These are phyloP conservation scores for Fagopyrum homotropicum DNA, from an alignment of 148 eudicot species.

Conservation along the genomic window DNA sequence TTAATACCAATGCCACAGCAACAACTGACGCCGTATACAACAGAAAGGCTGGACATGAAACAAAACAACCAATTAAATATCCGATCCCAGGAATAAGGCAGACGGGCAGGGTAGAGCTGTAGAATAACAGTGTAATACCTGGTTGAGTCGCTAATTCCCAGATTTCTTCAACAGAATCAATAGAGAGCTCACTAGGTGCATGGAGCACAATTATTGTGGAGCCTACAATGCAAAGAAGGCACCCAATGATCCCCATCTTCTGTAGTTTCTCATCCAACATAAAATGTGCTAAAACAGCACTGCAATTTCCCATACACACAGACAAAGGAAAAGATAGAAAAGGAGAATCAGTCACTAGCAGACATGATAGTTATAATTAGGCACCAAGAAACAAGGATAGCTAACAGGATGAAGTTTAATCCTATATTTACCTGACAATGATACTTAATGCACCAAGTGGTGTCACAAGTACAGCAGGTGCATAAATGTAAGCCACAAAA, in stretches of 20 bases:
- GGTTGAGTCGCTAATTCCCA: slow-evolving; percentile 84
- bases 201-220: slow-evolving; percentile 73
- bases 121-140: slow-evolving; percentile 30
- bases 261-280: slow-evolving; percentile 63
- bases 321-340: neutral
- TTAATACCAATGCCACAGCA: slow-evolving; percentile 70
- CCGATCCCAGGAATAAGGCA: neutral
- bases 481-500: slow-evolving; percentile 85
- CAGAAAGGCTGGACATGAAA: slow-evolving; percentile 58
- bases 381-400: slow-evolving; percentile 6
- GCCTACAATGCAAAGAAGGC: slow-evolving; percentile 78
- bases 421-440: slow-evolving; percentile 60
- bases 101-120: neutral
- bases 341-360: neutral
- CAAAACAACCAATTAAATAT: slow-evolving; percentile 16
- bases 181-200: slow-evolving; percentile 71
- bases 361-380: neutral
- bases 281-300: slow-evolving; percentile 84
- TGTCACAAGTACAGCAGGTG: slow-evolving; percentile 92
- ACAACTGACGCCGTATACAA: slow-evolving; percentile 65
- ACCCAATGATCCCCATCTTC: slow-evolving; percentile 77
- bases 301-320: slow-evolving; percentile 20
- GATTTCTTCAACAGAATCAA: slow-evolving; percentile 74
- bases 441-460: slow-evolving; percentile 93
- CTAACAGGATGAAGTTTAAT: neutral